Evolutionary conservation across 2,329 filamentous ascomycete species (phyloP), one percentile per base, ranked within the genome.

Genomic region (Fusarium robinianum): DNA sequence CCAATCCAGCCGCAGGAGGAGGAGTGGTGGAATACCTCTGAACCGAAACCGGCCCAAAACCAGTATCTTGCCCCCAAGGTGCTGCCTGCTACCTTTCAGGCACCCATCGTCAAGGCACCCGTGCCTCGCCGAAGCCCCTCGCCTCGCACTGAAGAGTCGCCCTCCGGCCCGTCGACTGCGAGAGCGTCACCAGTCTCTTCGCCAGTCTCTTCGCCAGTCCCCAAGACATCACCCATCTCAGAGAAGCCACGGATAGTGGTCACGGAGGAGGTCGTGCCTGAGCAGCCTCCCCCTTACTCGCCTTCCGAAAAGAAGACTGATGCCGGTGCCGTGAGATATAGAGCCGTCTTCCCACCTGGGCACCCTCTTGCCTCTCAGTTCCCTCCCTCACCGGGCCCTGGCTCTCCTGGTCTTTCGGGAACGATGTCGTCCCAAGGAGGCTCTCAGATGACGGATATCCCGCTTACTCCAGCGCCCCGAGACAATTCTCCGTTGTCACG

Each of bases 361-460:
- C 77, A 81, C 48, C 68, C 71, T 0, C 60, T 74, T 25, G 68
- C 68, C 27, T 57, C 63, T 8, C 72, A 77, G 41, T 76, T 76
- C 21, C 76, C 81, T 2, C 74, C 75, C 2, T 82, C 83, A 5
- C 82, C 84, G 0, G 78, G 78, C 0, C 82, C 81, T 2, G 66
- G 80, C 1, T 85, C 85, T 1, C 83, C 85, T 2, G 83, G 76
- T 0, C 68, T 86, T 25, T 74, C 81, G 24, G 73, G 74, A 10
- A 79, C 78, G 0, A 86, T 87, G 74, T 78, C 77, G 8, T 80
- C 81, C 0, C 78, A 80, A 43, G 79, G 83, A 2, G 79, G 74
- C 2, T 81, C 85, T 30, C 75, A 71, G 15, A 72, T 88, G 71
- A 74, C 76, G 2, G 76, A 84, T 8, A 78, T 87, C 9, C 77